Base-by-base conservation (phyloP, 495 filamentous ascomycete genomes). In the Physcia stellaris region DNA sequence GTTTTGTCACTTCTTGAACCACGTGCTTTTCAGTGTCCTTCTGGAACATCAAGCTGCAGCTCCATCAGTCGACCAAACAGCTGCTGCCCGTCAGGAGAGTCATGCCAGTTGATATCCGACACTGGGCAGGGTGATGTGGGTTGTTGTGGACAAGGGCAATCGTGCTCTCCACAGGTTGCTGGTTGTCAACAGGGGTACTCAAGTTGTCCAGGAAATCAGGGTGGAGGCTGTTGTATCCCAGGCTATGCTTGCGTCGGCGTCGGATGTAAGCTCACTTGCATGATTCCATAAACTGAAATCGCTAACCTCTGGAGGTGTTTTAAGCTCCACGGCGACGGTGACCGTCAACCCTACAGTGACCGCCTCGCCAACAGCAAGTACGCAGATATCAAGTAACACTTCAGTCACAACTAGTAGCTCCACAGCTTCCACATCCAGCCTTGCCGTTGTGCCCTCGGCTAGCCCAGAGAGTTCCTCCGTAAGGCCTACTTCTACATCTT, bases 181-280 rank as follows among this genome's bases (percentile, higher is more conserved):
- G 52, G 51, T 2, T 98, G 88, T 49, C 58, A 63, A 35, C 54
- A 53, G 1, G 78, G 75, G 11, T 79, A 84, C 54, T 69, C 70
- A 10, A 64, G 67, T 17, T 98, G 90, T 51, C 64, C 76, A 1
- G 62, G 67, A 13, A 68, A 64, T 22, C 46, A 78, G 12, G 87
- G 86, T 3, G 86, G 86, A 1, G 88, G 87, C 1, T 96, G 88
- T 48, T 96, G 88, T 54, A 78, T 92, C 32, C 67, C 79, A 1
- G 82, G 80, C 1, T 94, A 78, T 51, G 66, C 68, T 2, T 96
- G 88, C 55, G 68, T 75, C n/a, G 68, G 70, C 19, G 66, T 80
- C 24, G 90, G 88, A 15, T 96, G 88, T 85, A 51, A 71, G 75
- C 70, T 37, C 33, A 17, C 21, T 37, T 20, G 28, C 10, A 18